Conservation (phyloP, 129 eudicot species). For the Lonicera japonica region DNA sequence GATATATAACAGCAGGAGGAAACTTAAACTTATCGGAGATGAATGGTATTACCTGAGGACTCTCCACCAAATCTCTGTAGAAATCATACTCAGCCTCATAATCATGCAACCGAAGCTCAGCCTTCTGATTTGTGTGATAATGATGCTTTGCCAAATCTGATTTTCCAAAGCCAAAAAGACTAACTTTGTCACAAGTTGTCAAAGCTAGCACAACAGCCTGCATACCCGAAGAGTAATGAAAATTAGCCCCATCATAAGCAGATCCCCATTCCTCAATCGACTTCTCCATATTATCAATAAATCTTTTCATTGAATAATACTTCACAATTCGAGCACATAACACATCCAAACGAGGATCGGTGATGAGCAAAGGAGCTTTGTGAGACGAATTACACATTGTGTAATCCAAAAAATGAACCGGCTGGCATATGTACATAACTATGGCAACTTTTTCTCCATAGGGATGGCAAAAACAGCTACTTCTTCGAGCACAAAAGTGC, state of each 20-base stretch:
- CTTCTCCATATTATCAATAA: conserved; percentile 39
- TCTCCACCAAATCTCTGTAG: conserved; percentile 63
- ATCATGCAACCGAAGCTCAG: conserved; percentile 83
- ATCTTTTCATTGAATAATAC: conserved; percentile 72
- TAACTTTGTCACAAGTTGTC: conserved; percentile 76
- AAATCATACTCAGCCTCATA: conserved; percentile 84
- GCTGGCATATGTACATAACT: conserved; percentile 79
- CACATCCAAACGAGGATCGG: conserved; percentile 75
- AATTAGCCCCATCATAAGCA: conserved; percentile 60
- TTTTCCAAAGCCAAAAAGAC: conserved; percentile 90
- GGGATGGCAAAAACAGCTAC: conserved; percentile 78
- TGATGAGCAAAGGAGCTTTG: conserved; percentile 53
- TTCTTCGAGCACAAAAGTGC: conserved; percentile 74
- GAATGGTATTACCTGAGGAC: conserved; percentile 62
- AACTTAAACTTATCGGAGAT: conserved; percentile 69
- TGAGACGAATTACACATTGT: conserved; percentile 58
- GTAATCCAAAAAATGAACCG: conserved; percentile 87
- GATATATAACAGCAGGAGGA: conserved; percentile 72
- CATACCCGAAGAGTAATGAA: conserved; percentile 98
- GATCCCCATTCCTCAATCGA: conserved; percentile 50
- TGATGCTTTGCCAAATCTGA: conserved; percentile 68
- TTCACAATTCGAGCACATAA: conserved; percentile 74
- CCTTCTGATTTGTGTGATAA: conserved; percentile 84
- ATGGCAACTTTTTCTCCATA: conserved; percentile 65
- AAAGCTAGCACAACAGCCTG: conserved; percentile 89